phyloP scores from a whole-genome alignment of 352 stramenopile genomes.

The Pelagophyceae sp. region DNA sequence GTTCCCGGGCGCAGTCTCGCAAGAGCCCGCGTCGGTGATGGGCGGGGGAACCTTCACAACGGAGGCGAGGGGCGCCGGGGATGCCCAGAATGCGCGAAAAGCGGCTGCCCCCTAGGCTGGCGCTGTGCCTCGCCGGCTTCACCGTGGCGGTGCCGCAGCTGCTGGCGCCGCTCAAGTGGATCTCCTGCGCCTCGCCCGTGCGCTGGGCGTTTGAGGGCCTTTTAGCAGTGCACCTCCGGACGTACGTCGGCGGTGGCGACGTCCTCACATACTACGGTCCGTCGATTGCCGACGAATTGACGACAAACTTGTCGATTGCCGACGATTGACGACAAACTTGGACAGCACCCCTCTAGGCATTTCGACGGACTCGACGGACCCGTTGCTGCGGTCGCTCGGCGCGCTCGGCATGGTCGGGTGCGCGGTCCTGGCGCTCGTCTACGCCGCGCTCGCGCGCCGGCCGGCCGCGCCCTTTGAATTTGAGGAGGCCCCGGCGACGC shows the following conservation, averaged over 20 bases:
- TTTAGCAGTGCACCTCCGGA: conserved; percentile 41
- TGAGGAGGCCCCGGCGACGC: background rate
- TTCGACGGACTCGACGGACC: background rate
- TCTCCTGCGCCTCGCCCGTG: conserved; percentile 46
- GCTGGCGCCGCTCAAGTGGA: conserved; percentile 41
- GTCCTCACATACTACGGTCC: background rate
- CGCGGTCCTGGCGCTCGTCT: background rate
- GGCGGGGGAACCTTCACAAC: too few relatives aligned
- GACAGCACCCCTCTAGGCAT: too few relatives aligned
- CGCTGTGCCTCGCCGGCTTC: conserved; percentile 49
- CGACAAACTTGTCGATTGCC: too few relatives aligned
- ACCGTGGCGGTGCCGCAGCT: conserved; percentile 42
- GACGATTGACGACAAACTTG: too few relatives aligned
- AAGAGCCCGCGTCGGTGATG: too few relatives aligned
- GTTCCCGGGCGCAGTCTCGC: too few relatives aligned
- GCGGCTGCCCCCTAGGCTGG: conserved; percentile 39
- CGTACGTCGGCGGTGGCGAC: background rate
- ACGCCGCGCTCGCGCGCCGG: background rate
- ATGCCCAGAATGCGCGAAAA: too few relatives aligned
- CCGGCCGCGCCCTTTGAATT: background rate
- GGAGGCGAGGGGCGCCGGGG: too few relatives aligned
- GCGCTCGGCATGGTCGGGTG: background rate
- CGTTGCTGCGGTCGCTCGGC: background rate
- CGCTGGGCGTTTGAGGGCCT: conserved; percentile 44
- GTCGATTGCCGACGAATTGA: too few relatives aligned